Evolutionary conservation across 2,329 filamentous ascomycete species (phyloP), one percentile per base, ranked within the genome.

Genomic region (Ceratocystis ficicola): DNA sequence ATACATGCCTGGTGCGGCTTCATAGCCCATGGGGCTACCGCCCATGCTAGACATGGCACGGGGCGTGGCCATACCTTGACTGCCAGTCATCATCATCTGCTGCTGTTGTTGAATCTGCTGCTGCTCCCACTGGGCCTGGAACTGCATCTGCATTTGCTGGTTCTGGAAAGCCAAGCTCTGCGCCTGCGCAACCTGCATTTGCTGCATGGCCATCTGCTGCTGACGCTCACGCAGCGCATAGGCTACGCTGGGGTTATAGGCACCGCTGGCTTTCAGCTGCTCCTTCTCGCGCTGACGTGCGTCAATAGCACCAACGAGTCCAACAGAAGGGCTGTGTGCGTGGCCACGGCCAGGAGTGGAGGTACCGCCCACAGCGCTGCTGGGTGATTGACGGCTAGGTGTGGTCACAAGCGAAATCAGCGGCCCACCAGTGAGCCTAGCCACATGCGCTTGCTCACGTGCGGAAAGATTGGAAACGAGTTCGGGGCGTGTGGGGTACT

Each of bases 401-500:
- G 55, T 59, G 7, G 44, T 63, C 30, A 48, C 61, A 73, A 95
- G 78, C 67, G 83, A 85, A 70, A 95, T 82, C 62, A 95, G 78
- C 0, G 91, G 88, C 0, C 85, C 86, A 0, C 89, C 88, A 0
- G 90, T 95, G 70, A 90, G 80, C 46, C 88, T 84, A 8, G 91
- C 89, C n/a, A 95, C 82, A 70, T 95, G 87, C 75, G 95, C 90
- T 73, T 95, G 91, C 74, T 96, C 91, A 17, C 88, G 84, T 20
- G 91, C 91, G 22, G 89, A 91, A n/a, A 96, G 79, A 66, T 86
- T 83, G 0, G 82, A 79, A 28, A 72, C 78, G 59, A 72, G 83
- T 83, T 57, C 84, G 82, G 12, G 87, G 89, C 63, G 77, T 76
- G 85, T 82, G 0, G 81, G 78, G 2, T 32, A 20, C 28, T 76